Evolutionary conservation across 1,284 basidiomycete species (phyloP), one percentile per base, ranked within the genome.

Genomic region (Inonotus hispidus): DNA sequence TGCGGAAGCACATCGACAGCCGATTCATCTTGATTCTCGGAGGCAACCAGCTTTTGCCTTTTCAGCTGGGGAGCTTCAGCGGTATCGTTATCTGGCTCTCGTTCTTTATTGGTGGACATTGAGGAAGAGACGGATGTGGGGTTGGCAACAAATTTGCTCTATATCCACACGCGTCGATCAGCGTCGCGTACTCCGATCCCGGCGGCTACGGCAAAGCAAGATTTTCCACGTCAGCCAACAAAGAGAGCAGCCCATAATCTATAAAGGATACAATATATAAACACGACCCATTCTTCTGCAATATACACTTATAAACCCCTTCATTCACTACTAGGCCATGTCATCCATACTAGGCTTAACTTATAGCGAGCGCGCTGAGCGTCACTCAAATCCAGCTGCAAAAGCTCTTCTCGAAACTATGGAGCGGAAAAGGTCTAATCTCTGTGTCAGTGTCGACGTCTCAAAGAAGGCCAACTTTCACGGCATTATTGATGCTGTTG

Each of bases 391-490:
- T 71, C 82, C 87, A 5, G 84, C 93, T 8, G 92, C 93, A 0
- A 86, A 79, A 68, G 74, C 80, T 1, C 81, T 99, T 3, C 82
- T 99, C 13, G 82, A 88, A 70, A 87, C 87, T 7, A 95, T 98
- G 73, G 90, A 87, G 64, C 81, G 89, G 66, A 99, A 99, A 74
- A 80, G 89, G 71, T 84, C 92, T 27, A 99, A 99, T 73, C 84
- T 99, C 21, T 93, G 93, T 59, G 93, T 99, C 64, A 95, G 92
- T 67, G 93, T 99, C 29, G 97, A 99, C 77, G 94, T 99, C 41
- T 93, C 92, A 6, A 88, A 81, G 64, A 83, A 87, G 64, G 79
- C 79, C 19, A 89, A 94, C 68, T 88, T 98, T 68, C 80, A 99
- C 57, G 81, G 84, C 57, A 89, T 99, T 67, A 87, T 97, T 67